Conservation (phyloP, 225 moss, liverwort and hornwort species). For the Anthoceros angustus region DNA sequence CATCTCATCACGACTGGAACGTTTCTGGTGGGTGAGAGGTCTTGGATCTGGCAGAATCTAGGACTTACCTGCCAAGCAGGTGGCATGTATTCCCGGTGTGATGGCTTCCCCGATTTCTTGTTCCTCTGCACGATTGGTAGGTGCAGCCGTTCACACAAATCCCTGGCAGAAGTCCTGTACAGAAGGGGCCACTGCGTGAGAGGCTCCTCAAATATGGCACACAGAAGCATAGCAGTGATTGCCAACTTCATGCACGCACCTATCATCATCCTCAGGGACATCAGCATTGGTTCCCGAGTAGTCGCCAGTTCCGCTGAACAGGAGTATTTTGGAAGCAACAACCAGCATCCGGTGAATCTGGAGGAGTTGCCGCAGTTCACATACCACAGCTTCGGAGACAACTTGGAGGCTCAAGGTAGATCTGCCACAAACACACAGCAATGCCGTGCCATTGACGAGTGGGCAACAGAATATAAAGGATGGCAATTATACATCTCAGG, state of each 20-base stretch:
- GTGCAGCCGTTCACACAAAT: neutral
- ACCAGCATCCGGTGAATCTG: conserved; percentile 21
- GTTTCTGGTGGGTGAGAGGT: neutral
- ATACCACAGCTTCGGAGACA: conserved; percentile 24
- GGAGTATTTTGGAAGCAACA: conserved; percentile 25
- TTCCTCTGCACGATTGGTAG: neutral
- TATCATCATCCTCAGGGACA: neutral
- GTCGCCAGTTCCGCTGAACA: conserved; percentile 10
- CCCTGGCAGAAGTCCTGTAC: conserved; percentile 5
- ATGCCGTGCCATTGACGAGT: neutral
- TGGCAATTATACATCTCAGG: neutral
- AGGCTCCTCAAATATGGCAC: too few species aligned
- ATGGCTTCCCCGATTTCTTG: neutral
- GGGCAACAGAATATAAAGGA: neutral
- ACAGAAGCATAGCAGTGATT: neutral
- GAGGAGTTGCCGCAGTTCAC: conserved; percentile 21
- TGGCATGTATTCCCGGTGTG: conserved; percentile 28
- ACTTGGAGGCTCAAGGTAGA: conserved; percentile 22
- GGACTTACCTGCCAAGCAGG: conserved; percentile 27
- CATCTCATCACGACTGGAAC: neutral
- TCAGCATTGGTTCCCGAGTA: conserved; percentile 10
- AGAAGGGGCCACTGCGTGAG: too few species aligned
- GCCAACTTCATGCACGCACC: neutral
- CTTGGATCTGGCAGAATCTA: neutral
- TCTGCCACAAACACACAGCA: conserved; percentile 12